Evolutionary conservation across 2,329 filamentous ascomycete genomes (phyloP).

Genomic region (Ophiocordyceps unilateralis): DNA sequence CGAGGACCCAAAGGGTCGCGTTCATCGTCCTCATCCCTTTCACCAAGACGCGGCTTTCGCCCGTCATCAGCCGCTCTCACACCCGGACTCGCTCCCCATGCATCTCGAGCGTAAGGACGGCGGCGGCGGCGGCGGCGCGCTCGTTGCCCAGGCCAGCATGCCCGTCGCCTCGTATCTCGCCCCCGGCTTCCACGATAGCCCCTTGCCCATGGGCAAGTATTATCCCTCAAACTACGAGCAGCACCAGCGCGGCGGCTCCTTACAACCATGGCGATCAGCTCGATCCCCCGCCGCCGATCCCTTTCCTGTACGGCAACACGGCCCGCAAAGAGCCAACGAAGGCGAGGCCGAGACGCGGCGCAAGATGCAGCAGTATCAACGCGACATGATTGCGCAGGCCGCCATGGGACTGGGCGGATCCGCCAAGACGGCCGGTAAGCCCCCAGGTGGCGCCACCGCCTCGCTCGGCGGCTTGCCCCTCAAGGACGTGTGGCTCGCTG

Average conservation of each 20-base stretch:
- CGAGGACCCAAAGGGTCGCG: constrained; percentile 30
- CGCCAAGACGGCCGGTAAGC: constrained; percentile 8
- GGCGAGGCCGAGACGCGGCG: constrained; percentile 27
- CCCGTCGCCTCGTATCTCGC: constrained; percentile 34
- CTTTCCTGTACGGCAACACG: neutral
- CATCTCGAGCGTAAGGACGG: constrained; percentile 8
- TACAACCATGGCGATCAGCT: constrained; percentile 4
- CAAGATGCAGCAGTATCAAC: constrained; percentile 39
- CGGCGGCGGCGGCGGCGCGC: neutral
- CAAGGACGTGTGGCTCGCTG: constrained; percentile 19
- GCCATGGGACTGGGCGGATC: constrained; percentile 22
- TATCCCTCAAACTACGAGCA: constrained; percentile 44
- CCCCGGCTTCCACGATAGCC: constrained; percentile 26
- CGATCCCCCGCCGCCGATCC: constrained; percentile 3
- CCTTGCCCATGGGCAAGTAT: constrained; percentile 42
- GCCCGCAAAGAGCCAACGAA: constrained; percentile 1
- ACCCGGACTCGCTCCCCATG: constrained; percentile 13
- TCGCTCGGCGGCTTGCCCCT: constrained; percentile 18
- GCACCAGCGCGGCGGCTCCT: constrained; percentile 9
- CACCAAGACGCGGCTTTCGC: constrained; percentile 23
- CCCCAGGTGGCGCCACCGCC: constrained; percentile 8
- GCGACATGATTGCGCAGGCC: constrained; percentile 43
- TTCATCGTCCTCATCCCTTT: constrained; percentile 35
- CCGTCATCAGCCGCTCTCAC: constrained; percentile 13
- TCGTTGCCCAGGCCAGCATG: constrained; percentile 15